Base-by-base conservation (phyloP, 345 rosid genomes). In the Combretum micranthum region DNA sequence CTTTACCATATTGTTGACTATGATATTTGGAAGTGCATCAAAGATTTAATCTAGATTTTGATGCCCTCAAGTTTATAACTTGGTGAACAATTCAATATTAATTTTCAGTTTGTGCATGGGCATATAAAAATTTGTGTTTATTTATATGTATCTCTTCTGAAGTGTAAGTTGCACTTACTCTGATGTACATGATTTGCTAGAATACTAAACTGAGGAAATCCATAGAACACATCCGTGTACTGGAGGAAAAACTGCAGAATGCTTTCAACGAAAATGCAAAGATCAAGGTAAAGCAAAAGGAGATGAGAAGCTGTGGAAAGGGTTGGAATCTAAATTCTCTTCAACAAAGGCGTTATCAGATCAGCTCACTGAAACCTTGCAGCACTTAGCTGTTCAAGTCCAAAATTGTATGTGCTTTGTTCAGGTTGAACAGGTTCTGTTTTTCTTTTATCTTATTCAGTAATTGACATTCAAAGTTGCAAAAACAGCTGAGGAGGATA, bases 221-320 rank as follows among this genome's bases (percentile, higher is more conserved):
- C 20, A 57, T 63, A 66, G 96, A 86, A 52, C 76, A 73, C 64
- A 68, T 80, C 73, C 72, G 50, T 59, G 67, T 64, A 13, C 72
- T 92, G 55, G 97, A 86, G 82, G 95, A 81, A 43, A 88, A 89
- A 69, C 75, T 89, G 65, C 99, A 89, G 78, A 85, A 68, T 69
- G 85, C 97, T 55, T 82, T 82, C 47, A 87, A 85, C 51, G 99
- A 93, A 72, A 93, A 93, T 71, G 85, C 94, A 42, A 87, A 89
- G 77, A 86, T 89, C 57, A 83, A 78, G 62, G 89, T 82, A 48
- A 89, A 76, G 84, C 94, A 86, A 74, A 93, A 82, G 60, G 97
- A 68, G 90, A 89, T 59, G 88, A 89, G 63, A 93, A 89, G 77
- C 84, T 89, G 42, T 93, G 99, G 99, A 83, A 71, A 73, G 99